Evolutionary conservation across 176 grass and related monocot species (phyloP).

Genomic region (bread wheat (Triticum aestivum)): IWGSC_CS_RefSeq_v2.1 NC_057802.1:310878122-310878621

Average conservation of each 20-base stretch:
- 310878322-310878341: neutral
- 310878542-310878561: neutral
- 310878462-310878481: neutral
- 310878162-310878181: neutral
- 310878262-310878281: neutral
- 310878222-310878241: slow-evolving; percentile 1
- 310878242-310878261: neutral
- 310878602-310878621: neutral
- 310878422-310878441: slow-evolving; percentile 14
- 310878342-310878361: neutral
- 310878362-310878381: slow-evolving; percentile 4
- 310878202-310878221: neutral
- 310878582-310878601: neutral
- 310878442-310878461: neutral
- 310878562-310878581: neutral
- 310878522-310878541: neutral
- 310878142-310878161: neutral
- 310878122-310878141: neutral
- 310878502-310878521: neutral
- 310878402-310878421: slow-evolving; percentile 1
- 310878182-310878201: slow-evolving; percentile 22
- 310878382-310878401: slow-evolving; percentile 1
- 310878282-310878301: neutral
- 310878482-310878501: neutral
- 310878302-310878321: slow-evolving; percentile 1